Evolutionary conservation across 441 rosid species (phyloP), one percentile per base, ranked within the genome.

Genomic region (Adansonia madagascariensis): DNA sequence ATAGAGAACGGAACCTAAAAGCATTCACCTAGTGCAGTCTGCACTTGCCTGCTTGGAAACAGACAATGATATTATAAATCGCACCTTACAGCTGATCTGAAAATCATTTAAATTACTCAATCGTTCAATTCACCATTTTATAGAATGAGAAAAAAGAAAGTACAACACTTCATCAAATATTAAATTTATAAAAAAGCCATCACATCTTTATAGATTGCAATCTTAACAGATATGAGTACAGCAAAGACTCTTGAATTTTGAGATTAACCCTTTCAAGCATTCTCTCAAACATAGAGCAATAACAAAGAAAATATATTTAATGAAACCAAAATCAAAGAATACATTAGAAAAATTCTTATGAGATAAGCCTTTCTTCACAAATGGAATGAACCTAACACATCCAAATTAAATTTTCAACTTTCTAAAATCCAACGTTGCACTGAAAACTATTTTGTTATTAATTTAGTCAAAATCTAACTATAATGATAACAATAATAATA

Each of bases 341-440:
- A 35, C 39, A 52, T 4, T 0, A 10, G 1, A 35, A 78, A 67
- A 55, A 24, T 1, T 18, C 97, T 92, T 89, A 95, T 95, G 75
- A 43, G 94, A 88, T 27, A 94, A 68, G 39, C 92, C 91, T 60
- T 85, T 90, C 67, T 83, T 87, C 78, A 92, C 97, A 2, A 87
- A 84, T 76, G 94, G 93, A 74, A 95, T 91, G 41, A 95, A 89
- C 85, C 98, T 86, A 27, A 95, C 88, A 60, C 98, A 95, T 0
- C 98, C 99, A 77, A 95, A 95, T 20, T 86, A 97, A 86, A 95
- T 84, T 55, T 92, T 98, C 73, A 95, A 74, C 77, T 94, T 93
- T 77, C 94, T 91, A 6, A 89, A 55, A 82, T 91, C 95, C 72
- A 95, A 77, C 53, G 89, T 89, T 59, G 84, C 83, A 88, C 99